Conservation (phyloP, 139 green algal species). For the Ostreobium quekettii region DNA sequence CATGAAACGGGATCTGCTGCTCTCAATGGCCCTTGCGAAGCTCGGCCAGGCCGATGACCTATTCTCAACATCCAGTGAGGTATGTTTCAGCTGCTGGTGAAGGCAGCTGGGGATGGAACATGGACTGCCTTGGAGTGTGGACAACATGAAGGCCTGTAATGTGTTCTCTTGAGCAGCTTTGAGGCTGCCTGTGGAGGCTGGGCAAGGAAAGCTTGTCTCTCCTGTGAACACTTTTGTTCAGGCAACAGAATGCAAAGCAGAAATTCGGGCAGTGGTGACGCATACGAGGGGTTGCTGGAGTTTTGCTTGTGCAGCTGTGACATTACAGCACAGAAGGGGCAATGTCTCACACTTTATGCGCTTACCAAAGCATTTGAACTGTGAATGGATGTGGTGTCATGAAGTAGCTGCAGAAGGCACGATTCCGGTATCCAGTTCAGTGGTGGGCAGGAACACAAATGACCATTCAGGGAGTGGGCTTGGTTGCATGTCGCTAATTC, state of each 20-base stretch:
- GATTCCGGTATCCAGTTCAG: too few relatives aligned
- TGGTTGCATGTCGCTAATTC: neutral
- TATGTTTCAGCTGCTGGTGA: neutral
- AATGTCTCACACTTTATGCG: too few relatives aligned
- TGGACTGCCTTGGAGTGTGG: too few relatives aligned
- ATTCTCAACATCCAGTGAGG: neutral
- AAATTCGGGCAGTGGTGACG: too few relatives aligned
- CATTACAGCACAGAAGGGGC: too few relatives aligned
- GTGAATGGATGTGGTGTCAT: too few relatives aligned
- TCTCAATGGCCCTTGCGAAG: constrained; percentile 50
- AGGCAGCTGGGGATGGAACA: too few relatives aligned
- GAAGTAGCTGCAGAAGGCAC: too few relatives aligned
- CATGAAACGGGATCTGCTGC: constrained; percentile 35
- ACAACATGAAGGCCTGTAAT: too few relatives aligned
- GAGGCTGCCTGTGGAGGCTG: neutral
- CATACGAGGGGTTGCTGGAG: too few relatives aligned
- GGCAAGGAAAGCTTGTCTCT: neutral
- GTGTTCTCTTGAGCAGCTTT: neutral
- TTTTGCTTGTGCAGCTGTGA: too few relatives aligned
- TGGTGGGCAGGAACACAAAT: neutral
- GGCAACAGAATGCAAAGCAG: neutral
- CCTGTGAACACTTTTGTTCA: neutral
- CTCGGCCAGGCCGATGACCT: constrained; percentile 35
- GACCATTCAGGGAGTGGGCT: neutral
- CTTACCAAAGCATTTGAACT: too few relatives aligned